Evolutionary conservation across 495 filamentous ascomycete species (phyloP).

Genomic region (Jackrogersella multiformis): DNA sequence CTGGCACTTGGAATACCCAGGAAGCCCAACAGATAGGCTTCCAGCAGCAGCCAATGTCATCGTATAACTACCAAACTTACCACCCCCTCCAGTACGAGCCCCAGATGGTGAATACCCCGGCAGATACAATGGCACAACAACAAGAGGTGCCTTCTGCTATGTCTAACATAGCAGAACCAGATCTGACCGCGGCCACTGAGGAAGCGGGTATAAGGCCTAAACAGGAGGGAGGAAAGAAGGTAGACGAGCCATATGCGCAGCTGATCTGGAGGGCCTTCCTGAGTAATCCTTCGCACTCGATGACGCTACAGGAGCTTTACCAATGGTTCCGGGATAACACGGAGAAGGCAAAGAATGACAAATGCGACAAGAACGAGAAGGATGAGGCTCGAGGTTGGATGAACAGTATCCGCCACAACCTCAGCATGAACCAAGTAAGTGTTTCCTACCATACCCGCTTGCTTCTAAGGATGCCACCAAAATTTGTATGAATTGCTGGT

Average conservation of each 20-base stretch:
- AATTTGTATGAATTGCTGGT: conserved; percentile 10
- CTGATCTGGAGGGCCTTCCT: conserved; percentile 82
- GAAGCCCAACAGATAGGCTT: conserved; percentile 10
- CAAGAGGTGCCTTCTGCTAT: neutral
- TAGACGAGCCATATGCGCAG: conserved; percentile 78
- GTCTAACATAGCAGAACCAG: neutral
- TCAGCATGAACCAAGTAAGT: conserved; percentile 95
- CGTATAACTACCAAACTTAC: conserved; percentile 6
- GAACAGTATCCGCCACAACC: conserved; percentile 95
- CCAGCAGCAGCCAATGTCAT: conserved; percentile 9
- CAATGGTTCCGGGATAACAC: conserved; percentile 88
- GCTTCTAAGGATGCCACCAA: neutral
- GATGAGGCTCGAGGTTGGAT: conserved; percentile 74
- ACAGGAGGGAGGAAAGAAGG: conserved; percentile 28
- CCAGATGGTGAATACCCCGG: conserved; percentile 1
- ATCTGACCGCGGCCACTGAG: neutral
- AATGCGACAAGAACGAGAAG: conserved; percentile 59
- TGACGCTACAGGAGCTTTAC: conserved; percentile 89
- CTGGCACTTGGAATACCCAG: conserved; percentile 26
- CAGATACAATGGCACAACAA: conserved; percentile 17
- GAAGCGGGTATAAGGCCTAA: neutral
- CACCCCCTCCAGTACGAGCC: conserved; percentile 17
- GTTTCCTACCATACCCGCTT: conserved; percentile 1
- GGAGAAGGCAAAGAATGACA: conserved; percentile 65
- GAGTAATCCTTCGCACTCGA: conserved; percentile 67